These are phyloP conservation scores for Sanghuangporus sanghuang DNA, from an alignment of 1,284 basidiomycete genomes.

Conservation along the genomic window DNA sequence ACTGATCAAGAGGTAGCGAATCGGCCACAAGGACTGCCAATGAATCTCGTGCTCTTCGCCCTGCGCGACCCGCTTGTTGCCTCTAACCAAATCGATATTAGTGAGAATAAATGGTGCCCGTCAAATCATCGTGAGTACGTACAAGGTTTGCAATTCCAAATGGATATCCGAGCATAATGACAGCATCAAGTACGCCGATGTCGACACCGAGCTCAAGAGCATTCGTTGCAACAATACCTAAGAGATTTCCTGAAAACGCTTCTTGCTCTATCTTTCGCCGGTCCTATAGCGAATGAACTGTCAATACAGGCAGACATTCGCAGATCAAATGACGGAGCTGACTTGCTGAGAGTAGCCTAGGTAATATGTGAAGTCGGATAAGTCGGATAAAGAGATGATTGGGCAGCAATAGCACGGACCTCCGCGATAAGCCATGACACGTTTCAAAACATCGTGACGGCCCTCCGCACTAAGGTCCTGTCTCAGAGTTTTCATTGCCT, in stretches of 20 bases:
- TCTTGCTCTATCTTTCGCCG: conserved; percentile 81
- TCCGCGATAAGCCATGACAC: conserved; percentile 83
- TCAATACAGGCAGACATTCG: conserved; percentile 25
- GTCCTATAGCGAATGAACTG: conserved; percentile 45
- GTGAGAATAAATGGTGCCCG: background rate
- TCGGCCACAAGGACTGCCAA: conserved; percentile 79
- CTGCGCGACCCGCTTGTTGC: conserved; percentile 88
- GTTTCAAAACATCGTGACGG: conserved; percentile 69
- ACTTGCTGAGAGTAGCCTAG: conserved; percentile 58
- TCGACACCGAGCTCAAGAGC: conserved; percentile 90
- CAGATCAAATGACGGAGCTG: conserved; percentile 1
- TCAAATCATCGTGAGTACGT: conserved; percentile 24
- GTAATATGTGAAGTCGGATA: background rate
- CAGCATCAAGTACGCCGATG: conserved; percentile 84
- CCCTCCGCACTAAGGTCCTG: conserved; percentile 72
- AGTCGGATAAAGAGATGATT: background rate
- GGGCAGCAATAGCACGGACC: conserved; percentile 36
- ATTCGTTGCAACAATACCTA: conserved; percentile 89
- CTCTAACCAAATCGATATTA: conserved; percentile 36
- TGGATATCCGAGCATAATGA: conserved; percentile 88
- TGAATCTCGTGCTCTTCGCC: conserved; percentile 77
- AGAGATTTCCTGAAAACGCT: conserved; percentile 77
- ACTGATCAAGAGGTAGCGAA: conserved; percentile 68
- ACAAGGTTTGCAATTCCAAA: conserved; percentile 75
- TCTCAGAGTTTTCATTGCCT: conserved; percentile 80